These are phyloP conservation scores for Bruguiera sexangula DNA, from an alignment of 345 rosid species.

Conservation along the genomic window DNA sequence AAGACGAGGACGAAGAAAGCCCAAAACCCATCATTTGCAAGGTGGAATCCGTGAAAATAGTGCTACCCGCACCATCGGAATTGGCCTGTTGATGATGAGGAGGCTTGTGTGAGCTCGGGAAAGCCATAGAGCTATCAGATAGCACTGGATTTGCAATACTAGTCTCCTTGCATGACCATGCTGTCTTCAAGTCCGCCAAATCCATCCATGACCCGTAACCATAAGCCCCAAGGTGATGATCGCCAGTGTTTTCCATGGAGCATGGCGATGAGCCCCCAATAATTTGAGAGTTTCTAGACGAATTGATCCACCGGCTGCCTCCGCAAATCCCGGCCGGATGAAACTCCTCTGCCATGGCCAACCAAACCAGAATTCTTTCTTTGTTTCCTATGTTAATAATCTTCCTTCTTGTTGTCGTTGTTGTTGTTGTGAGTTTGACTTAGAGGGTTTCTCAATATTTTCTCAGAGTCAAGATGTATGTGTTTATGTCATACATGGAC, in stretches of 20 bases:
- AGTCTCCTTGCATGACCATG: conserved; percentile 28
- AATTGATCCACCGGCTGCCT: conserved; percentile 57
- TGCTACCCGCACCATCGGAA: conserved; percentile 36
- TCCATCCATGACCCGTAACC: conserved; percentile 23
- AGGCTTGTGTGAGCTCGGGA: conserved; percentile 24
- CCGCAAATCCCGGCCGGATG: conserved; percentile 46
- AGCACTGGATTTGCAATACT: conserved; percentile 2
- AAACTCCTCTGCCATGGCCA: conserved; percentile 72
- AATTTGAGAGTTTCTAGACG: conserved; percentile 33
- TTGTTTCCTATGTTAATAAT: not conserved
- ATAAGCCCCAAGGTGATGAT: conserved; percentile 29
- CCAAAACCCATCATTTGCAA: conserved; percentile 44
- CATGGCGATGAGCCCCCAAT: conserved; percentile 39
- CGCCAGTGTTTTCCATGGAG: conserved; percentile 19
- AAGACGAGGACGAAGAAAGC: conserved; percentile 31
- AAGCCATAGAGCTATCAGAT: conserved; percentile 19
- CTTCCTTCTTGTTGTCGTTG: not conserved
- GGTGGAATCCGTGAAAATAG: conserved; percentile 42
- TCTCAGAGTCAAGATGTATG: not conserved
- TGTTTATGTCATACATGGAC: too few species aligned
- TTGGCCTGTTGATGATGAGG: conserved; percentile 21
- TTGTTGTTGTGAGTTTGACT: not conserved
- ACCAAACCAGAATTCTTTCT: not conserved
- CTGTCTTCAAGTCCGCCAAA: conserved; percentile 31
- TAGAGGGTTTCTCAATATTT: not conserved